Base-by-base conservation (phyloP, 2,329 filamentous ascomycete species). In the Diaporthe batatas region DNA sequence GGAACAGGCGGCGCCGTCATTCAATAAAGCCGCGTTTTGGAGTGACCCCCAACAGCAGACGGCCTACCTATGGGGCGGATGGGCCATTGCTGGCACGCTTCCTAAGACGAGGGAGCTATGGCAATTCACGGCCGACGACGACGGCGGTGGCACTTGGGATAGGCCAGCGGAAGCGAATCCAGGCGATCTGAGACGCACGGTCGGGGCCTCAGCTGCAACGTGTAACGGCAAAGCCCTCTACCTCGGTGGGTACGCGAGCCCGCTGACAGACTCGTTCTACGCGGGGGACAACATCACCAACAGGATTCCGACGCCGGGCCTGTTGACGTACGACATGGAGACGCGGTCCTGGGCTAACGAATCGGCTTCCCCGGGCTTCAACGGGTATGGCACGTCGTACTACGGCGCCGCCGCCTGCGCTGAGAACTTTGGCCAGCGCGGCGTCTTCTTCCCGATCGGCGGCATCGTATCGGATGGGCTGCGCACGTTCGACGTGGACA, bases 71-170 rank as follows among this genome's bases (percentile, higher is more conserved):
- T 57, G 54, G 54, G 54, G 54, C 10, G 54, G 54, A 23, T 36
- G 32, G 54, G 29, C 54, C 18, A 0, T 8, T 2, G 2, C 2
- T 18, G 14, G 32, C 54, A 34, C 4, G 8, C 21, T 36, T 18
- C 54, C 29, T 36, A n/a, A 10, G 32, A 12, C 8, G 18, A 36
- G 11, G 25, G 32, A 36, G 29, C 32, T 57, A 14, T 57, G 54
- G 54, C 54, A 57, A 12, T 36, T 57, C n/a, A 57, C 54, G 29
- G 54, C 54, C 54, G 12, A 57, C 54, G 32, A 36, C 8, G 54
- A 36, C 32, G 54, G 54, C 32, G 54, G 54, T 18, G 54, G 54
- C 29, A 11, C 8, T 32, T 57, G 54, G 54, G 36, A 32, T 34
- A 3, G 3, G 10, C 18, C 29, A 10, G 3, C 12, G 7, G 7